Evolutionary conservation across 345 rosid species (phyloP).

Genomic region (Citrus reticulata): DNA sequence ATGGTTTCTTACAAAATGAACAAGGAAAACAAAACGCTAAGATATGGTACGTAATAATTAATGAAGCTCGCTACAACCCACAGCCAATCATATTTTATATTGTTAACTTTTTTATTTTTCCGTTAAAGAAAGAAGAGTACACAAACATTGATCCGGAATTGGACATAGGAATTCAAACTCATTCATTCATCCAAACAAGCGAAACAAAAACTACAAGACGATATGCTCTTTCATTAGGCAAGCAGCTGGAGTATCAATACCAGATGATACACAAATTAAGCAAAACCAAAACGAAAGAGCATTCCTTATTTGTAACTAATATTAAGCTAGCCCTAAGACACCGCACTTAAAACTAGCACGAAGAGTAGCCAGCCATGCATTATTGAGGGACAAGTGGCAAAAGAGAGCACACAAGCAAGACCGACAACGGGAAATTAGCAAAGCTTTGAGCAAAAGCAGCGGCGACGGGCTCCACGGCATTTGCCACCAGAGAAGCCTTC

Average conservation of each 20-base stretch:
- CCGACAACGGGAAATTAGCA: not conserved
- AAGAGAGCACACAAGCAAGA: not conserved
- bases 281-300: not conserved
- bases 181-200: not conserved
- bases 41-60: too few relatives aligned
- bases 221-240: not conserved
- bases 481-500: constrained; percentile 8
- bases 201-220: not conserved
- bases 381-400: not conserved
- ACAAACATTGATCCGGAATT: not conserved
- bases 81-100: too few relatives aligned
- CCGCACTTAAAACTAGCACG: not conserved
- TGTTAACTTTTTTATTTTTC: too few relatives aligned
- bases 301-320: not conserved
- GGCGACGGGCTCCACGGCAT: not conserved
- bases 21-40: too few relatives aligned
- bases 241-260: not conserved
- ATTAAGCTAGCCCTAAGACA: not conserved
- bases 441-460: constrained; percentile 1
- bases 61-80: too few relatives aligned
- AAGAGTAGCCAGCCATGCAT: too few relatives aligned
- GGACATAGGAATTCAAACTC: not conserved
- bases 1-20: too few relatives aligned
- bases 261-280: not conserved
- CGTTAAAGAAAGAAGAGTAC: too few relatives aligned